Percentiles rank a stretch among this genome's conserved stretches.
Evolutionary conservation across 495 filamentous ascomycete species (phyloP).

Genomic region (Daldinia loculata): DNA sequence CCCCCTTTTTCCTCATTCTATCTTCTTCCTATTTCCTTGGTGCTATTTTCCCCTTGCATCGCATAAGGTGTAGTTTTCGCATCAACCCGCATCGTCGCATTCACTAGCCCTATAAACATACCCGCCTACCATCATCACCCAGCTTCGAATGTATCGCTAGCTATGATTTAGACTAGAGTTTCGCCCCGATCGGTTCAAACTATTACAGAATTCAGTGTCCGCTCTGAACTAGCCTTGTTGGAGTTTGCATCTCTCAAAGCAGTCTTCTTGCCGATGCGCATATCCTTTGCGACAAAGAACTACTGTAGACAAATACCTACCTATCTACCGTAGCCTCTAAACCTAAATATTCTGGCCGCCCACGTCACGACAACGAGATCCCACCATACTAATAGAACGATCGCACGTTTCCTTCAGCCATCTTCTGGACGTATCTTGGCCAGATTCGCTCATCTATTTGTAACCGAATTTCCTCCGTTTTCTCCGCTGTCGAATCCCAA

Average conservation of each 20-base stretch:
- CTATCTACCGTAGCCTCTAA: constrained; percentile 15
- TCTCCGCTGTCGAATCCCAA: constrained; percentile 3
- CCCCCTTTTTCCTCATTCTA: background rate
- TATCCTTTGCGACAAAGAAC: constrained; percentile 42
- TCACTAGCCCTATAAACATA: constrained; percentile 29
- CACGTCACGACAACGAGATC: constrained; percentile 17
- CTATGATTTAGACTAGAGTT: constrained; percentile 40
- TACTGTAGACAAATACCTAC: constrained; percentile 37
- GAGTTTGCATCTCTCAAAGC: constrained; percentile 27
- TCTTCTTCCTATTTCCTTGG: constrained; percentile 20
- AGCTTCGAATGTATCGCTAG: constrained; percentile 32
- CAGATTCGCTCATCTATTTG: constrained; percentile 3
- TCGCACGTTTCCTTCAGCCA: background rate
- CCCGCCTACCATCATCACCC: constrained; percentile 7
- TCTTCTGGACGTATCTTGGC: background rate
- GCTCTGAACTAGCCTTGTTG: constrained; percentile 26
- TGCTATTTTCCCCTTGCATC: constrained; percentile 13
- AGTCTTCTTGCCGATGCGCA: constrained; percentile 19
- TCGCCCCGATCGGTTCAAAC: constrained; percentile 29
- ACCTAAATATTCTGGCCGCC: constrained; percentile 15
- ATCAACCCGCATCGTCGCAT: constrained; percentile 30
- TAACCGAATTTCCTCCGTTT: background rate
- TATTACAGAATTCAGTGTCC: constrained; percentile 14
- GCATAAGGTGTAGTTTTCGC: constrained; percentile 26
- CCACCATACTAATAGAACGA: background rate